phyloP scores from a whole-genome alignment of 257 asterid species.

The Solanum dulcamara region DNA sequence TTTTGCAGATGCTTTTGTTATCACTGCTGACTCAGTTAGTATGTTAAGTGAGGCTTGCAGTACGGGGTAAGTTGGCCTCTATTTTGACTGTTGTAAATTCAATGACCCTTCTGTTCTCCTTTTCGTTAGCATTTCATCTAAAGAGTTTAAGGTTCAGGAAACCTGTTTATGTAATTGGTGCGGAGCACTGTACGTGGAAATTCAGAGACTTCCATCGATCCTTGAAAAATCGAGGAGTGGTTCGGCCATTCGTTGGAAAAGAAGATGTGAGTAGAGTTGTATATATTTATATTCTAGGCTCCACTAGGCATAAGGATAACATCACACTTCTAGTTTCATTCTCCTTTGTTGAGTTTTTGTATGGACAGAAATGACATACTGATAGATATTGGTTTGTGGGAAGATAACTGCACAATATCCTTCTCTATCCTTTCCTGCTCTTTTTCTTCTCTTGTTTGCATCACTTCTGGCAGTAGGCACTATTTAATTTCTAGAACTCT shows the following conservation, averaged over 20 bases:
- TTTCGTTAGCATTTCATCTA: conserved; percentile 3
- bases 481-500: neutral
- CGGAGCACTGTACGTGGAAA: conserved; percentile 82
- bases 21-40: conserved; percentile 90
- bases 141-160: conserved; percentile 44
- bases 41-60: conserved; percentile 98
- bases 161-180: conserved; percentile 85
- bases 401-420: neutral
- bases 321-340: neutral
- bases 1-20: conserved; percentile 72
- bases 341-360: neutral
- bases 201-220: conserved; percentile 53
- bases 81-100: neutral
- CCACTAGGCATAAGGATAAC: neutral
- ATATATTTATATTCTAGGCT: neutral
- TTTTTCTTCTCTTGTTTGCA: neutral
- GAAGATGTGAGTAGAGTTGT: conserved; percentile 43
- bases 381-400: neutral
- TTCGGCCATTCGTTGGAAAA: conserved; percentile 57
- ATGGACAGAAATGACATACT: neutral
- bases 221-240: conserved; percentile 40
- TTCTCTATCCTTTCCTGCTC: neutral
- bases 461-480: neutral
- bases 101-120: neutral
- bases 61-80: conserved; percentile 51